Conservation (phyloP, 306 rosid species). For the Carpinus viminea region DNA sequence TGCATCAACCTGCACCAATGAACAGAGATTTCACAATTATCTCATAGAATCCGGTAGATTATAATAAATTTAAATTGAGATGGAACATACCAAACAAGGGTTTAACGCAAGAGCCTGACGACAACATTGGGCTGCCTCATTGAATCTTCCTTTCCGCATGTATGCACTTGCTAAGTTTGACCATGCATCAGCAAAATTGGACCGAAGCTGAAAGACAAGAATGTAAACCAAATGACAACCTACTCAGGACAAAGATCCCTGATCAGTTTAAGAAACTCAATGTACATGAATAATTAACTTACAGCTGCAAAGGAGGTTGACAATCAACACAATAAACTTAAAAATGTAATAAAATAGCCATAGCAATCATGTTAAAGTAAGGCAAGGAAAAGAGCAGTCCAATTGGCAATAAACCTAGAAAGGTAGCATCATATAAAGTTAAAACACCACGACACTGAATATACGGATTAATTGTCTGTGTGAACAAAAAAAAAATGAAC, state of each 20-base stretch:
- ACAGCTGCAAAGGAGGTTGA: no score
- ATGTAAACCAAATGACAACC: conserved; percentile 11
- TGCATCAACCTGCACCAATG: no score
- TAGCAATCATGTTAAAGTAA: background rate
- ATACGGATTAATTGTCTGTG: background rate
- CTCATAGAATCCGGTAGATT: no score
- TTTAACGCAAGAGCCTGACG: conserved; percentile 96
- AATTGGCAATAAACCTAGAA: background rate
- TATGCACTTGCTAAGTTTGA: conserved; percentile 97
- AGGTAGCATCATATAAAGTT: background rate
- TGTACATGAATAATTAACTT: no score
- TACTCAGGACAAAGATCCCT: background rate
- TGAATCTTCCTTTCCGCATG: conserved; percentile 95
- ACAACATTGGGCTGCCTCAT: conserved; percentile 96
- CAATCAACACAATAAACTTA: background rate
- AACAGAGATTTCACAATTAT: no score
- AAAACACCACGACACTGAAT: background rate
- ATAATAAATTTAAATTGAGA: background rate
- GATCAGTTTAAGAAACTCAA: background rate
- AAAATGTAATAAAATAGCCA: background rate
- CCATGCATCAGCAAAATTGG: conserved; percentile 98
- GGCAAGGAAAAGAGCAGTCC: background rate
- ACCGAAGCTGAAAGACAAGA: conserved; percentile 72
- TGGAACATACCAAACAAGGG: conserved; percentile 71
- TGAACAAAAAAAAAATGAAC: background rate